A percentile compares a stretch with the other conserved stretches of the same genome.
Evolutionary conservation across 176 grass and related monocot species (phyloP).

Genomic region (Carex cristatella): DNA sequence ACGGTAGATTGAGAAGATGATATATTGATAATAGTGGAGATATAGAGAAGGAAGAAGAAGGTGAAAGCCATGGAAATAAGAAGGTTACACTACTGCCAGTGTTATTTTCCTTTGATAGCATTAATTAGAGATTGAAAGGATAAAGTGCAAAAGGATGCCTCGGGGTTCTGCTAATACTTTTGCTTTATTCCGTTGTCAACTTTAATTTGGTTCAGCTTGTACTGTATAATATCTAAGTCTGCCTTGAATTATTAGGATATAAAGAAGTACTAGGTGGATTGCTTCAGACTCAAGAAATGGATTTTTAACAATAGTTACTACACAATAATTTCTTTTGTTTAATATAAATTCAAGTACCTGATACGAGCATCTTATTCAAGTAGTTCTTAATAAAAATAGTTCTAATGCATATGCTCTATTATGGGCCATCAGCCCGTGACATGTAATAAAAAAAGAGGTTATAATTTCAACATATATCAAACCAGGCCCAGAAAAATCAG

Average conservation of each 20-base stretch:
- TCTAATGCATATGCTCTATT: background rate
- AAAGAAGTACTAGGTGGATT: background rate
- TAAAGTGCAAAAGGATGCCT: slow-evolving; percentile 10
- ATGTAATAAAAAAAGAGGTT: background rate
- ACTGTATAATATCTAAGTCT: background rate
- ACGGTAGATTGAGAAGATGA: slow-evolving; percentile 15
- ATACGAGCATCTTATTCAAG: too few species aligned
- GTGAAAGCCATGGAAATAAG: background rate
- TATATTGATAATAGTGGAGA: background rate
- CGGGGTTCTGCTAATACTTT: slow-evolving; percentile 1
- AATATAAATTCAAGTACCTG: too few species aligned
- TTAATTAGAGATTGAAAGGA: background rate
- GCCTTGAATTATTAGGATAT: background rate
- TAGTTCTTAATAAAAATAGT: background rate
- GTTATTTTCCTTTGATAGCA: background rate
- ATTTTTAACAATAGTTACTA: background rate
- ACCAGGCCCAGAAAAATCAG: background rate
- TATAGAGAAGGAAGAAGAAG: slow-evolving; percentile 18
- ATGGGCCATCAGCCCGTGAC: background rate
- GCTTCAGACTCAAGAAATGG: slow-evolving; percentile 11
- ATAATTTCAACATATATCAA: background rate
- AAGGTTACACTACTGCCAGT: background rate
- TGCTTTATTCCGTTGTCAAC: slow-evolving; percentile 12
- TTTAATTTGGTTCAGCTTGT: slow-evolving; percentile 16
- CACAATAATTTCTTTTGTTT: background rate